Evolutionary conservation across 31 red algal species (phyloP).

Genomic region (Porphyra umbilicalis): DNA sequence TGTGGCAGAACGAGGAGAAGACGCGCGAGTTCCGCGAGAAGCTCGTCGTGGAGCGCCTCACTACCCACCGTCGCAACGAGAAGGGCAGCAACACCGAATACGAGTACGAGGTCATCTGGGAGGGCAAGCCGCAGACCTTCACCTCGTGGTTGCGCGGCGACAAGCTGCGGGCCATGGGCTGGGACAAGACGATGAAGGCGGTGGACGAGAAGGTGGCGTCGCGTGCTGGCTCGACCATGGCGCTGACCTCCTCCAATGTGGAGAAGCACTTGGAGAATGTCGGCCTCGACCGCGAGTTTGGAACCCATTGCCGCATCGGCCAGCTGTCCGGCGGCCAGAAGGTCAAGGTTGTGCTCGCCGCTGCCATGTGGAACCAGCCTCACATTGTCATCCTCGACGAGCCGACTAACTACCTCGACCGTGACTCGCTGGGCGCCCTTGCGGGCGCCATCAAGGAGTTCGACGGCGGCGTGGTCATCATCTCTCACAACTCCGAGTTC

Average conservation of each 20-base stretch:
- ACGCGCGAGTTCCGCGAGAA: constrained; percentile 43
- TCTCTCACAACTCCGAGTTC: constrained; percentile 87
- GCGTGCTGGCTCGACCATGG: constrained; percentile 38
- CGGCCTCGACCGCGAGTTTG: constrained; percentile 67
- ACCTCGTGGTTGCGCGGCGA: constrained; percentile 47
- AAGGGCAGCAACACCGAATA: constrained; percentile 72
- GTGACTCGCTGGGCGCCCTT: constrained; percentile 70
- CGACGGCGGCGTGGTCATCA: constrained; percentile 81
- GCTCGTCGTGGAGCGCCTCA: constrained; percentile 36
- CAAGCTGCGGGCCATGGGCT: constrained; percentile 39
- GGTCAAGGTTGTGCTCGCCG: constrained; percentile 77
- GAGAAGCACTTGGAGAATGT: constrained; percentile 70
- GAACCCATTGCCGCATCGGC: constrained; percentile 64
- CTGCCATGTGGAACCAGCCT: constrained; percentile 67
- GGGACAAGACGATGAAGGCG: constrained; percentile 55
- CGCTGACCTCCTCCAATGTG: constrained; percentile 42
- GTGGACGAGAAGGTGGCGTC: constrained; percentile 75
- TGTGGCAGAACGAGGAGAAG: constrained; percentile 41
- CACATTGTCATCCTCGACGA: constrained; percentile 89
- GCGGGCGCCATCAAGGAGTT: constrained; percentile 76
- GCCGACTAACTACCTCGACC: constrained; percentile 90
- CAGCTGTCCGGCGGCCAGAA: constrained; percentile 82
- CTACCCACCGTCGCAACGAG: constrained; percentile 30
- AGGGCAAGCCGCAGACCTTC: constrained; percentile 40
- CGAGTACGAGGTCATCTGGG: constrained; percentile 77